These are phyloP conservation scores for Colletotrichum melonis DNA, from an alignment of 2,329 filamentous ascomycete genomes.

Conservation along the genomic window DNA sequence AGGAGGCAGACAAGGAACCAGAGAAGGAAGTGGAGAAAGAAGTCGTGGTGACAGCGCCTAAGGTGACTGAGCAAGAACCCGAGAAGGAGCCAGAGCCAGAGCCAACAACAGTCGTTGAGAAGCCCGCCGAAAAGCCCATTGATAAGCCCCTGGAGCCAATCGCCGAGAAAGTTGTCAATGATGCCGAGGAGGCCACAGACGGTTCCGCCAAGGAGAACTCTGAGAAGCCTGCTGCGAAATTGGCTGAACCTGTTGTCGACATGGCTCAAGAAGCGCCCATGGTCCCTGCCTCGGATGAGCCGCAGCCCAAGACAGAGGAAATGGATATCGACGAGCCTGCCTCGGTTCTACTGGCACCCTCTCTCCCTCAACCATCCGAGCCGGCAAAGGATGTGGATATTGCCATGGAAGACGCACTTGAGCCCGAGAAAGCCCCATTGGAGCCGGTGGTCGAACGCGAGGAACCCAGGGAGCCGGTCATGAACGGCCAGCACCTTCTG, in stretches of 20 bases:
- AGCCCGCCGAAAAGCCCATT: not conserved
- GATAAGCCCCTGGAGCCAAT: not conserved
- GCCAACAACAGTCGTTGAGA: not conserved
- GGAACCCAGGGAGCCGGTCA: conserved; percentile 11
- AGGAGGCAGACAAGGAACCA: not conserved
- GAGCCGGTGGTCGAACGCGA: conserved; percentile 4
- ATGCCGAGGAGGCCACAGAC: not conserved
- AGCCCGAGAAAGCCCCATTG: conserved; percentile 42
- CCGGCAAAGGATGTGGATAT: conserved; percentile 34
- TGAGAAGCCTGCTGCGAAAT: conserved; percentile 3
- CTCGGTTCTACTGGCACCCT: conserved; percentile 14
- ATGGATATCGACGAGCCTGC: conserved; percentile 51
- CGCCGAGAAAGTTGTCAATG: not conserved
- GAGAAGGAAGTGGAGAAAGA: not conserved
- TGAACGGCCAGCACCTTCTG: conserved; percentile 10
- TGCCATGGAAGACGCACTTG: conserved; percentile 35
- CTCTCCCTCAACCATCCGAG: not conserved
- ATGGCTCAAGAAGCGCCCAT: conserved; percentile 14
- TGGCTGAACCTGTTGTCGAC: conserved; percentile 30
- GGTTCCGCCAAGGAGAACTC: not conserved
- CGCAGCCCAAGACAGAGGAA: conserved; percentile 53
- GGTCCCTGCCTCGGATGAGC: conserved; percentile 8
- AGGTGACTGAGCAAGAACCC: not conserved
- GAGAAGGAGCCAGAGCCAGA: not conserved
- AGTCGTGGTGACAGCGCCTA: not conserved